phyloP scores from a whole-genome alignment of 2,329 filamentous ascomycete genomes.

The Byssothecium circinans region DNA sequence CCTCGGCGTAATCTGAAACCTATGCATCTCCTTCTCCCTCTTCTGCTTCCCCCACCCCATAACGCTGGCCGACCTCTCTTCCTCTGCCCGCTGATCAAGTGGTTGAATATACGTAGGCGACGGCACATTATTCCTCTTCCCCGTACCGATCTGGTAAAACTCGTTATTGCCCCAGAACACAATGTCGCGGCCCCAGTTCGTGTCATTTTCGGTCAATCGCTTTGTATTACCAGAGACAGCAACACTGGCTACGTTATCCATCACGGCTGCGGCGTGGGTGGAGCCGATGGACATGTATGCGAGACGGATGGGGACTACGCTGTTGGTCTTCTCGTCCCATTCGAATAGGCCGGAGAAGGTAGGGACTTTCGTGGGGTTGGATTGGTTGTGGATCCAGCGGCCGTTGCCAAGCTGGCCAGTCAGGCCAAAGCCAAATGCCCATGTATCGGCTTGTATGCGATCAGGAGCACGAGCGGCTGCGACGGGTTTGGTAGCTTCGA shows the following conservation, averaged over 20 bases:
- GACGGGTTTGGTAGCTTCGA: constrained; percentile 70
- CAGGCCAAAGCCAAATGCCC: constrained; percentile 85
- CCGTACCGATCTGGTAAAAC: constrained; percentile 87
- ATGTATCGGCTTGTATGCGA: constrained; percentile 72
- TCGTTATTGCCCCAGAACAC: constrained; percentile 96
- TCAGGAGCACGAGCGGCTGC: constrained; percentile 51
- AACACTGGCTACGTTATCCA: constrained; percentile 77
- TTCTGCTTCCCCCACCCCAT: constrained; percentile 43
- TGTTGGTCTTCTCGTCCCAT: constrained; percentile 74
- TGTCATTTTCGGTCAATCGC: constrained; percentile 62
- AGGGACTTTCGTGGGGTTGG: constrained; percentile 77
- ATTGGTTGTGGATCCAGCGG: constrained; percentile 85
- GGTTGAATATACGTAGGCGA: constrained; percentile 78
- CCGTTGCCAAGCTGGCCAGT: constrained; percentile 81
- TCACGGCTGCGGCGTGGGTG: constrained; percentile 78
- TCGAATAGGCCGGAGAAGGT: constrained; percentile 81
- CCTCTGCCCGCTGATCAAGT: constrained; percentile 65
- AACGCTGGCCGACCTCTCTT: constrained; percentile 28
- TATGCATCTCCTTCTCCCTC: constrained; percentile 67
- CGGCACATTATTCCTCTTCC: constrained; percentile 79
- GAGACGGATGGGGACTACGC: constrained; percentile 75
- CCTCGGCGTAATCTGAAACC: constrained; percentile 79
- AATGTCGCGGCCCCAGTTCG: constrained; percentile 85
- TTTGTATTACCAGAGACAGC: constrained; percentile 51
- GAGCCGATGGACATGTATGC: constrained; percentile 72